Evolutionary conservation across 768 basidiomycete genomes (phyloP).

Genomic region (Pilatotrama ljubarskyi): DNA sequence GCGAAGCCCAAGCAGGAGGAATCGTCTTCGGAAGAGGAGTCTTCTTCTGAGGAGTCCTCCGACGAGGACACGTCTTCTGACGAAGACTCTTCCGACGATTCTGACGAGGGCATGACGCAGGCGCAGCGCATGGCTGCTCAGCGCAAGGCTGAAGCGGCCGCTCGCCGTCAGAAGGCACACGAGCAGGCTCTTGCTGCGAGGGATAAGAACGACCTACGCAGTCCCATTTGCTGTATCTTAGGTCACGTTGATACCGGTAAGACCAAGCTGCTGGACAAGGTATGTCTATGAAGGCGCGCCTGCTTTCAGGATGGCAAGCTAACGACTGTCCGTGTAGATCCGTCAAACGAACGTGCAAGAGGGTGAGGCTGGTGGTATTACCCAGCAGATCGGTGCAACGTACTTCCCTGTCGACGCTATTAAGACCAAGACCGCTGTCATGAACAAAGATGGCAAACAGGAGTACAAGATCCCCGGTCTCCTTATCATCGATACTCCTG

Average conservation of each 20-base stretch:
- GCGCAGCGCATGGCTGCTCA: constrained; percentile 68
- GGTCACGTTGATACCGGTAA: constrained; percentile 99
- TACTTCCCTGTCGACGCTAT: constrained; percentile 98
- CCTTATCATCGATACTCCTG: constrained; percentile 95
- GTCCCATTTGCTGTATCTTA: constrained; percentile 97
- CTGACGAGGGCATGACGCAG: constrained; percentile 64
- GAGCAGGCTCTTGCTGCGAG: constrained; percentile 84
- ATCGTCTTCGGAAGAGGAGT: constrained; percentile 27
- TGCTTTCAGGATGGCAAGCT: background rate
- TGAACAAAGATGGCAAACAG: constrained; percentile 84
- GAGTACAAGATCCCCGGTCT: constrained; percentile 98
- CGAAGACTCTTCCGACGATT: constrained; percentile 41
- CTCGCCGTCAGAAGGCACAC: constrained; percentile 73
- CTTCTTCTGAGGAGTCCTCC: constrained; percentile 25
- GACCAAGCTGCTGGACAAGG: constrained; percentile 97
- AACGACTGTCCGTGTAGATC: constrained; percentile 53
- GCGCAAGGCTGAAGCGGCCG: constrained; percentile 83
- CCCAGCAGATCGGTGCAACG: constrained; percentile 99
- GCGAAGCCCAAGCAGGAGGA: constrained; percentile 19
- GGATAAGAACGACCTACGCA: constrained; percentile 87
- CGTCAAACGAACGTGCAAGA: constrained; percentile 99
- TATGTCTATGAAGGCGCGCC: too few relatives aligned
- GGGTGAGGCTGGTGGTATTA: constrained; percentile 99
- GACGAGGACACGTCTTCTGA: constrained; percentile 45
- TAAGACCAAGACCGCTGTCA: constrained; percentile 86